Evolutionary conservation across 345 rosid genomes (phyloP), one percentile per base, ranked within the genome.

Genomic region (Eutrema yunnanense): DNA sequence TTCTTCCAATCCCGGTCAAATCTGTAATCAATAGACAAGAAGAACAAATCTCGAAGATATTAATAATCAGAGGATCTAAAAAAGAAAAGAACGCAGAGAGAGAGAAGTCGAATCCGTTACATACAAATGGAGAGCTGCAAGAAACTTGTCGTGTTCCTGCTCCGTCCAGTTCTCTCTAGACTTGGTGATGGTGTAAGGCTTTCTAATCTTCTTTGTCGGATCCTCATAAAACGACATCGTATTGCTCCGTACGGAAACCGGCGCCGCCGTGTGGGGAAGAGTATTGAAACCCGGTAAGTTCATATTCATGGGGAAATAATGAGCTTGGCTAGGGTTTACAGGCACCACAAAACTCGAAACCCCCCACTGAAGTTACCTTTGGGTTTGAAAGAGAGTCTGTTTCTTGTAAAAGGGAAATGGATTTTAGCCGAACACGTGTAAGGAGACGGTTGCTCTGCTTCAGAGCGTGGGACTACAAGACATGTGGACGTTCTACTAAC

Each of bases 1-100:
- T 91, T 94, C 85, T 94, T 94, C 98, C 98, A 91, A 57, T 94
- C 97, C 46, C 98, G 91, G 73, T 94, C 98, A 69, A 91, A 94
- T 56, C 97, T 94, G 78, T 54, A 13, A 22, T 48, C 50, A 29
- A 13, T 30, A 13, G 61, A 34, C 27, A 13, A 27, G n/a, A 56
- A 16, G 32, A 27, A 61, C 4, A 10, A 12, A 16, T 16, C 16
- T 16, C 16, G 16, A 16, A 16, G 16, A 16, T 16, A 16, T 16
- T 16, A 16, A 16, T 16, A 16, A 16, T 16, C 16, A 16, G 16
- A 16, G 16, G 16, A 0, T 16, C n/a, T n/a, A n/a, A n/a, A 16
- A 16, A 16, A 16, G 0, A 16, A 16, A 16, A 16, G 16, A 16
- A 16, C 16, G 4, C 9, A 42, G 32, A 48, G 0, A 53, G 0